phyloP scores from a whole-genome alignment of 148 eudicot genomes.

The Rhododendron molle region DNA sequence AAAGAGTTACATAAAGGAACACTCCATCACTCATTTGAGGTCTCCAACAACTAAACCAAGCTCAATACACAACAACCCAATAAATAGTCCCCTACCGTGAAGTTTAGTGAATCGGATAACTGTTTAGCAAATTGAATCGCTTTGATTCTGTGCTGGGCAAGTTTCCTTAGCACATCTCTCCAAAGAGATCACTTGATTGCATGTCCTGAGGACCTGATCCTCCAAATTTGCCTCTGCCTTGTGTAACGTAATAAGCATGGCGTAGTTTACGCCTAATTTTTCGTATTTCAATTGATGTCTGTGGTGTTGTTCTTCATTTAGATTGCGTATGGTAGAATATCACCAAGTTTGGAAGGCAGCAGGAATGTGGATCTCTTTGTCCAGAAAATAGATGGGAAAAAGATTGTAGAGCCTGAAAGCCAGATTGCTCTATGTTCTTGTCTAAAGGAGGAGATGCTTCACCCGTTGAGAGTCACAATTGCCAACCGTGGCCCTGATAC shows the following conservation, averaged over 20 bases:
- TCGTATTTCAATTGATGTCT: background rate
- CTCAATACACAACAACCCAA: too few relatives aligned
- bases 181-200: background rate
- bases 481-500: conserved; percentile 89
- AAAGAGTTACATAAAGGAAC: background rate
- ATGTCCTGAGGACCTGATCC: conserved; percentile 9
- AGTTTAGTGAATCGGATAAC: background rate
- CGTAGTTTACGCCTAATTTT: background rate
- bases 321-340: conserved; percentile 74
- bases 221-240: background rate
- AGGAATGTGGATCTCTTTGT: conserved; percentile 74
- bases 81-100: too few relatives aligned
- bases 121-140: background rate
- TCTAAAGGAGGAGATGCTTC: conserved; percentile 72
- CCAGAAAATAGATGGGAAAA: conserved; percentile 59
- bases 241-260: background rate
- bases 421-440: conserved; percentile 50
- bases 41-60: too few relatives aligned
- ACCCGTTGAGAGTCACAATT: conserved; percentile 69
- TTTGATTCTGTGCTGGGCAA: background rate
- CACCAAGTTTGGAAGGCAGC: conserved; percentile 46
- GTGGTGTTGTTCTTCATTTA: conserved; percentile 16
- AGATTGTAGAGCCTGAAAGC: conserved; percentile 52
- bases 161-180: background rate
- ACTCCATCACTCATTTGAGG: background rate